Base-by-base conservation (phyloP, 2,329 filamentous ascomycete genomes). In the Pseudogymnoascus sp. region DNA sequence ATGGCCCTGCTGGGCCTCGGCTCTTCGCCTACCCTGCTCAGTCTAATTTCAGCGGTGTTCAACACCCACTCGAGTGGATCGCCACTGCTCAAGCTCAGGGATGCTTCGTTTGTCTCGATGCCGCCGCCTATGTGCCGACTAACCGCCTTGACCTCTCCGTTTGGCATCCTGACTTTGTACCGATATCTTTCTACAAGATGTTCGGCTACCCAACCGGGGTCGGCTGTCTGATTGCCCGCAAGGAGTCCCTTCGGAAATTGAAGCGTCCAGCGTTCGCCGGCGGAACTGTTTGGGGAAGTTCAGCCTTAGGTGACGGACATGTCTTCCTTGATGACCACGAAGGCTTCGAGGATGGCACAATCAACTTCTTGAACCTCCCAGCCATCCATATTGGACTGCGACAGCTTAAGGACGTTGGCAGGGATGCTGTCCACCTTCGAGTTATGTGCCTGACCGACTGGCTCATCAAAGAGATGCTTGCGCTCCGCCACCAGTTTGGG, bases 1-100 rank as follows among this genome's bases (percentile, higher is more conserved):
- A 56, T 56, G 26, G 46, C n/a, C 46, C 46, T 33, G 26, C 35
- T 38, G 63, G 59, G 10, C 56, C 62, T 17, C 75, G 75, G 7
- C 70, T 80, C 17, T 78, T 80, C 64, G 77, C 77, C 3, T 80
- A 77, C 67, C 78, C 78, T 3, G 78, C 77, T 0, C 78, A 80
- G 67, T 78, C 75, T 65, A 80, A 80, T 66, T 79, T 79, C 63
- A 75, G 70, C 59, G 77, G 78, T 33, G 77, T 77, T 2, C 74
- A 74, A 0, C 77, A 79, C 50, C 75, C 77, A 13, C 70, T 79
- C 0, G 67, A 68, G 0, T 78, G 75, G 75, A 66, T 77, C 0
- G 42, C 60, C 1, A 63, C 71, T 15, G 77, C 76, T 1, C 77
- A 78, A 65, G 61, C 67, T 4, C 67, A 68, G 7, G 76, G 76